These are phyloP conservation scores for Parafenestella ontariensis DNA, from an alignment of 2,329 filamentous ascomycete species.

Conservation along the genomic window DNA sequence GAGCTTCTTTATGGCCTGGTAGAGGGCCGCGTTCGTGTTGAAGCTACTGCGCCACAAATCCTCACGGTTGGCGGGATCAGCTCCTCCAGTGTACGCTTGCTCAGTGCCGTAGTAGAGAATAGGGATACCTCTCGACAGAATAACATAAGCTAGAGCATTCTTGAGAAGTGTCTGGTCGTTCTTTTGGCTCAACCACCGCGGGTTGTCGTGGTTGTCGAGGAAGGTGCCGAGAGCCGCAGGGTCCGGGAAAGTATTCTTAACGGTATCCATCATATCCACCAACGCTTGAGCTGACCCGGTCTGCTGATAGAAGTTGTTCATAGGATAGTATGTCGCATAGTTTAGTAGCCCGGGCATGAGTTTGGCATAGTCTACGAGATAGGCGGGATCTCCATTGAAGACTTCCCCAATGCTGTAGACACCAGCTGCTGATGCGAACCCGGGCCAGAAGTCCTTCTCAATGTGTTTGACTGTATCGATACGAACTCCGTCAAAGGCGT, in stretches of 20 bases:
- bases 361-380: slow-evolving; percentile 61
- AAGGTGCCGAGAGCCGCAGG: slow-evolving; percentile 48
- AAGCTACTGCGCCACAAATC: slow-evolving; percentile 50
- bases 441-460: slow-evolving; percentile 64
- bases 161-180: slow-evolving; percentile 46
- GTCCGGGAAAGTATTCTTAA: slow-evolving; percentile 41
- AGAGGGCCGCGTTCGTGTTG: slow-evolving; percentile 38
- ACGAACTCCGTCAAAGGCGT: slow-evolving; percentile 61
- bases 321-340: slow-evolving; percentile 60
- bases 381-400: slow-evolving; percentile 60
- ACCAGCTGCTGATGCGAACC: slow-evolving; percentile 61
- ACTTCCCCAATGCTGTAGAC: slow-evolving; percentile 70
- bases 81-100: slow-evolving; percentile 46
- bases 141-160: slow-evolving; percentile 49
- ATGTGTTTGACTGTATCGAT: slow-evolving; percentile 70
- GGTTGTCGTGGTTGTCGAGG: slow-evolving; percentile 51
- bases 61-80: slow-evolving; percentile 51
- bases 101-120: slow-evolving; percentile 52
- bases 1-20: slow-evolving; percentile 37
- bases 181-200: slow-evolving; percentile 47
- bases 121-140: slow-evolving; percentile 49
- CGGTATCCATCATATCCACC: slow-evolving; percentile 45
- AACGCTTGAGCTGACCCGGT: slow-evolving; percentile 39
- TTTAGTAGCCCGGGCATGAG: slow-evolving; percentile 67
- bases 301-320: slow-evolving; percentile 48